Evolutionary conservation across 2,329 filamentous ascomycete species (phyloP).

Genomic region (Paecilomyces dactylethromorphus): DNA sequence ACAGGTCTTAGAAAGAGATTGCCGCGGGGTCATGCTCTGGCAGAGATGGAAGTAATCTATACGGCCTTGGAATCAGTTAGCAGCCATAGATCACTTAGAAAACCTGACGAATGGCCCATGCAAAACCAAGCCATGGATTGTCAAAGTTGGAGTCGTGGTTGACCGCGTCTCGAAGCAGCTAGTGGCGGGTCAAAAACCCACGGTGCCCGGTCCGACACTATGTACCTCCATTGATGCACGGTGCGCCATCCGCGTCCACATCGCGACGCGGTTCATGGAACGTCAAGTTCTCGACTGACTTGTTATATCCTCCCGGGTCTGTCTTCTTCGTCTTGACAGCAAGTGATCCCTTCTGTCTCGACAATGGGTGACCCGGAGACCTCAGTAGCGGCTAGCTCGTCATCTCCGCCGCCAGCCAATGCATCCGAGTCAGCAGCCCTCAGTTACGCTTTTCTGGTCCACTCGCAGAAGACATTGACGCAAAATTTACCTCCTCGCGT

Average conservation of each 20-base stretch:
- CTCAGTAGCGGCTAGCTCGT: constrained; percentile 20
- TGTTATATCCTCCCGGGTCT: constrained; percentile 5
- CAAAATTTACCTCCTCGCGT: constrained; percentile 51
- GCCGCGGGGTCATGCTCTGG: neutral
- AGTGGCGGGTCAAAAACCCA: neutral
- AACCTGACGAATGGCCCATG: neutral
- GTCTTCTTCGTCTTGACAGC: constrained; percentile 6
- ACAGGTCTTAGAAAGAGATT: neutral
- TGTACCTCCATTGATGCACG: neutral
- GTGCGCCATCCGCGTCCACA: neutral
- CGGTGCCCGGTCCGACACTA: neutral
- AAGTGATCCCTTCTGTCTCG: constrained; percentile 12
- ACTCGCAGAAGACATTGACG: constrained; percentile 51
- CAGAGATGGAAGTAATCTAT: neutral
- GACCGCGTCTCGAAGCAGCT: neutral
- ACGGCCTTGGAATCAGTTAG: neutral
- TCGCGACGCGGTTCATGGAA: neutral
- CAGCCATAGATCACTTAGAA: neutral
- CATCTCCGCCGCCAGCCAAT: constrained; percentile 27
- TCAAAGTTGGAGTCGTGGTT: neutral
- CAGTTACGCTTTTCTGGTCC: constrained; percentile 53
- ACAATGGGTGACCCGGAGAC: constrained; percentile 32
- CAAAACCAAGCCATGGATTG: neutral
- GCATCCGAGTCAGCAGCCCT: constrained; percentile 25
- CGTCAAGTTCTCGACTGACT: constrained; percentile 3